Conservation (phyloP, 345 rosid species). For the Eucalyptus cladocalyx region DNA sequence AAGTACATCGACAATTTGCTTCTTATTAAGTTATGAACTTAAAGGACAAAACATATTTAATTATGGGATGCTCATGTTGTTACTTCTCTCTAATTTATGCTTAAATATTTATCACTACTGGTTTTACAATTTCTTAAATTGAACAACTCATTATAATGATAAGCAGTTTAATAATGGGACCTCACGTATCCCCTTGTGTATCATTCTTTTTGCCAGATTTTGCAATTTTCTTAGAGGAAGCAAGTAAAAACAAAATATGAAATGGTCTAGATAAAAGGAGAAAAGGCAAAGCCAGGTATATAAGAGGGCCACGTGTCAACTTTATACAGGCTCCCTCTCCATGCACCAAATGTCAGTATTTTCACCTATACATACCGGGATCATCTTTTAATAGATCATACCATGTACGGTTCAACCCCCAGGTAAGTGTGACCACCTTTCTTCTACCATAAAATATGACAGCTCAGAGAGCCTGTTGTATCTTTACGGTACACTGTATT, state of each 20-base stretch:
- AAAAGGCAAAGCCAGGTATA: neutral
- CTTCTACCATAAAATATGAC: neutral
- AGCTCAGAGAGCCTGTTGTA: neutral
- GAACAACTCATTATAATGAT: neutral
- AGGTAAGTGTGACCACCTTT: neutral
- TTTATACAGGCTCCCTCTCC: neutral
- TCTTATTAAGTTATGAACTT: neutral
- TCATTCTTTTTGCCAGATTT: neutral
- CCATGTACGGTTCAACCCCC: neutral
- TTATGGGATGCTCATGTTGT: neutral
- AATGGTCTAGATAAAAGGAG: neutral
- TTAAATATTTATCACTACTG: neutral
- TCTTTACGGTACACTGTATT: neutral
- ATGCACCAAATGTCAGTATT: neutral
- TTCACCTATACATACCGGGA: neutral
- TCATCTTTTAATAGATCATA: neutral
- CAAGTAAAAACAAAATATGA: neutral
- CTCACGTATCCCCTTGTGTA: neutral
- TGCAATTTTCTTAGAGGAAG: neutral
- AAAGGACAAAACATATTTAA: neutral
- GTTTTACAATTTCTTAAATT: neutral
- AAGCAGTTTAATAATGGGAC: neutral
- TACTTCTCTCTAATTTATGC: neutral
- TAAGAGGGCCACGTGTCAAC: neutral
- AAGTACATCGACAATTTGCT: neutral